Percentiles rank a stretch among this genome's conserved stretches.
phyloP scores from a whole-genome alignment of 805 yeast genomes.

The Yueomyces sp. region DNA sequence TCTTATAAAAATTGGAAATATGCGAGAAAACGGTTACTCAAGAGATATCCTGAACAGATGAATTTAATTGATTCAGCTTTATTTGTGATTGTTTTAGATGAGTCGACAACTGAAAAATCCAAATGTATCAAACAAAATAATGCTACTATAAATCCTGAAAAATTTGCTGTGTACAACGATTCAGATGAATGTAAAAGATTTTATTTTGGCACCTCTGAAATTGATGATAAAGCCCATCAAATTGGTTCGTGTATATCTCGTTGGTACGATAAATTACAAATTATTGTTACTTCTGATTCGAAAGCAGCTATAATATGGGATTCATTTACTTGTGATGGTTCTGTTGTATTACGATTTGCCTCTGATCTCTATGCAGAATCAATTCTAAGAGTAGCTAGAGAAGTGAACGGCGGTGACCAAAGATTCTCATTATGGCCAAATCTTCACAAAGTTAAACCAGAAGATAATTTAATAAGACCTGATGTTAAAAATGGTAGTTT shows the following conservation, averaged over 20 bases:
- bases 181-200: slow-evolving; percentile 38
- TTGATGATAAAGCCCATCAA: slow-evolving; percentile 67
- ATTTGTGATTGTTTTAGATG: slow-evolving; percentile 71
- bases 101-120: slow-evolving; percentile 28
- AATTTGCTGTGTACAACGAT: slow-evolving; percentile 4
- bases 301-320: slow-evolving; percentile 88
- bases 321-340: slow-evolving; percentile 86
- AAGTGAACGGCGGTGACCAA: slow-evolving; percentile 48
- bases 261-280: slow-evolving; percentile 86
- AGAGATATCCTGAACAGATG: slow-evolving; percentile 26
- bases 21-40: slow-evolving; percentile 40
- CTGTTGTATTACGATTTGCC: slow-evolving; percentile 76
- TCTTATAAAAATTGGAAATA: slow-evolving; percentile 74
- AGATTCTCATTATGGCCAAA: slow-evolving; percentile 26
- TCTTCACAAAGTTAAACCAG: slow-evolving; percentile 2
- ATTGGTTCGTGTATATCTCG: slow-evolving; percentile 86
- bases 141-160: not conserved
- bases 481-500: slow-evolving; percentile 9
- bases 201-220: slow-evolving; percentile 65
- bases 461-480: not conserved
- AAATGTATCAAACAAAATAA: not conserved
- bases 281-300: slow-evolving; percentile 72
- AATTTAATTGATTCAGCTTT: slow-evolving; percentile 58
- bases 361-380: slow-evolving; percentile 87
- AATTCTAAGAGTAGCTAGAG: slow-evolving; percentile 65